These are phyloP conservation scores for Hortaea werneckii DNA, from an alignment of 2,329 filamentous ascomycete species.

Conservation along the genomic window DNA sequence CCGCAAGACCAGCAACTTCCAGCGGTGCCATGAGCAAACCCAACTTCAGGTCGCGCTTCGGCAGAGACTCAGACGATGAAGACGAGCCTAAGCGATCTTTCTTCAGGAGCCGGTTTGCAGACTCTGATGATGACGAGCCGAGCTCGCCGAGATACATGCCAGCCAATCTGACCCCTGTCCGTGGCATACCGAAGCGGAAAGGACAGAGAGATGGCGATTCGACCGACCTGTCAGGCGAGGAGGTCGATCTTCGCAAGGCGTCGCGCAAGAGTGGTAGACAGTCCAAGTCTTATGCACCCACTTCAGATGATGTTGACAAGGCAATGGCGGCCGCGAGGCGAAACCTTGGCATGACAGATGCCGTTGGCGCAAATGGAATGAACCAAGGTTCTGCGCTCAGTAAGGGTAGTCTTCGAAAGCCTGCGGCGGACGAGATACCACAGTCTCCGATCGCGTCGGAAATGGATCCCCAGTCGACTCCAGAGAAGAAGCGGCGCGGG, in stretches of 20 bases:
- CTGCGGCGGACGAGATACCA: conserved; percentile 41
- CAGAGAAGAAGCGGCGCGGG: conserved; percentile 16
- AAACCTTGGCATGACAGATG: conserved; percentile 21
- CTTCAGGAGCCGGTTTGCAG: conserved; percentile 39
- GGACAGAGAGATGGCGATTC: conserved; percentile 48
- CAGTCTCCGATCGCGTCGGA: conserved; percentile 34
- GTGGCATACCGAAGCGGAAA: conserved; percentile 49
- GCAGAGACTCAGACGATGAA: conserved; percentile 57
- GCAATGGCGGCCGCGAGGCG: conserved; percentile 25
- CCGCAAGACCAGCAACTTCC: neutral
- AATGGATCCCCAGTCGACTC: conserved; percentile 13
- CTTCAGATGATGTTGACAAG: conserved; percentile 27
- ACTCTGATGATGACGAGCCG: conserved; percentile 42
- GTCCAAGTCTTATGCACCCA: conserved; percentile 21
- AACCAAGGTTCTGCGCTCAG: conserved; percentile 22
- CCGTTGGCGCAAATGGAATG: conserved; percentile 6
- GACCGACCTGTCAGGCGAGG: conserved; percentile 37
- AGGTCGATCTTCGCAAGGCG: conserved; percentile 11
- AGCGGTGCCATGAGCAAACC: conserved; percentile 1
- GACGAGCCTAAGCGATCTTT: conserved; percentile 25
- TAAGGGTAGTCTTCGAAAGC: conserved; percentile 30
- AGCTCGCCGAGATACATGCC: conserved; percentile 25
- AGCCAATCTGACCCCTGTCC: conserved; percentile 41
- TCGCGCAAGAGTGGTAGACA: conserved; percentile 36
- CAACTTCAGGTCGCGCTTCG: conserved; percentile 46